Evolutionary conservation across 805 yeast genomes (phyloP), one percentile per base, ranked within the genome.

Genomic region (Ogataea zsoltii): DNA sequence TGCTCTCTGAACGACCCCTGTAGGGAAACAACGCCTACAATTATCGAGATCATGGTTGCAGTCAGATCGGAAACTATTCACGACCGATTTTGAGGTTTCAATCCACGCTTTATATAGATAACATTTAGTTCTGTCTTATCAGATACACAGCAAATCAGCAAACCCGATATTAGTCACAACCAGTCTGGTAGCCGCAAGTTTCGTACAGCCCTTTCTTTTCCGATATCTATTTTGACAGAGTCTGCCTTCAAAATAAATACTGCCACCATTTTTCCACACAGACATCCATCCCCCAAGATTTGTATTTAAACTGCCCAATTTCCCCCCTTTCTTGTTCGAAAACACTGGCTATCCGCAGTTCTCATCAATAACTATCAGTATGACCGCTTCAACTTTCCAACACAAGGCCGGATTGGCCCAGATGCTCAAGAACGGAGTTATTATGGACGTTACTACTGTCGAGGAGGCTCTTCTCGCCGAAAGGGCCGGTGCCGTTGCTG

Each of bases 401-500:
- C 74, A 84, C 45, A 86, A 87, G 66, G 79, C 88, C 38, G 94
- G 92, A 12, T 72, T 87, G 63, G 94, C 95, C 48, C 90, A 86
- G 66, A 87, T 86, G 94, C 75, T 87, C 49, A 87, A 86, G 62
- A 91, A 88, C 45, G 85, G 87, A 48, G 88, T 82, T 41, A 80
- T 79, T 52, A 79, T 80, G 85, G 85, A 80, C 60, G 94, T 85
- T 31, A 88, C 85, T 48, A 85, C 74, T 48, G 83, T 83, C 29
- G 94, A 87, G 58, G 94, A 87, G 68, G 95, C 95, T 17, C 64
- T 72, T 35, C 78, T 87, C 42, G 95, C 95, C 18, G 92, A 87
- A 65, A 72, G 69, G 44, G 92, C 95, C 3, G 95, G 95, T 49
- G 95, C 95, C 12, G 84, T 88, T 68, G 92, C 95, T 12, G 95